A percentile compares a stretch with the other conserved stretches of the same genome.
Conservation (phyloP, 2,329 filamentous ascomycete genomes). For the Lachnellula cervina region DNA sequence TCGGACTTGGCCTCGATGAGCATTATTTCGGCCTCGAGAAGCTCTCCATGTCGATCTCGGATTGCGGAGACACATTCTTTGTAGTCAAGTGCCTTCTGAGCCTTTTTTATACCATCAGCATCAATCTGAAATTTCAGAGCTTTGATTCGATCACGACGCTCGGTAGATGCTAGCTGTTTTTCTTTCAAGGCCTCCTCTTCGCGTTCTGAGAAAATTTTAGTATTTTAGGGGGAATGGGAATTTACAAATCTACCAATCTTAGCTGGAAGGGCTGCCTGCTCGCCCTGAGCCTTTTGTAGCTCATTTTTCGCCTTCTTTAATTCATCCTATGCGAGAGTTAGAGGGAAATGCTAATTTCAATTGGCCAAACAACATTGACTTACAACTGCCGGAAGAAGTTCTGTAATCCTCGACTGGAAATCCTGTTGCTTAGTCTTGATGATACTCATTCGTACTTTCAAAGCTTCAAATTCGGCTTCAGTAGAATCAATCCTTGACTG, state of each 20-base stretch:
- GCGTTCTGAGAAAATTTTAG: conserved; percentile 29
- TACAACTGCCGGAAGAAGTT: background rate
- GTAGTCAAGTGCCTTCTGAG: conserved; percentile 46
- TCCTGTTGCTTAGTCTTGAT: conserved; percentile 8
- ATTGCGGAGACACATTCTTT: conserved; percentile 59
- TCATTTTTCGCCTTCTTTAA: conserved; percentile 59
- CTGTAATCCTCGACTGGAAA: conserved; percentile 39
- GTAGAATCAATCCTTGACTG: conserved; percentile 42
- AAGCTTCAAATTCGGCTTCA: conserved; percentile 22
- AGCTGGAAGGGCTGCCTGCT: conserved; percentile 62
- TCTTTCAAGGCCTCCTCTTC: conserved; percentile 34
- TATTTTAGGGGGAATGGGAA: background rate
- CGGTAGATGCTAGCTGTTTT: conserved; percentile 35
- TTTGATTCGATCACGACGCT: conserved; percentile 38
- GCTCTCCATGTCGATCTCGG: conserved; percentile 54
- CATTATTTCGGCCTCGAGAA: conserved; percentile 66
- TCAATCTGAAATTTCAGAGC: conserved; percentile 53
- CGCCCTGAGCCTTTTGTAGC: conserved; percentile 60
- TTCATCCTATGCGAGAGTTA: conserved; percentile 35
- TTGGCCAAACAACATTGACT: background rate
- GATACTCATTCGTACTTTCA: conserved; percentile 20
- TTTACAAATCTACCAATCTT: conserved; percentile 57
- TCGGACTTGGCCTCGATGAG: conserved; percentile 82
- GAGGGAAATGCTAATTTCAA: background rate
- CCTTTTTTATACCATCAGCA: conserved; percentile 50